Evolutionary conservation across 306 rosid genomes (phyloP).

Genomic region (Sophora flavescens): DNA sequence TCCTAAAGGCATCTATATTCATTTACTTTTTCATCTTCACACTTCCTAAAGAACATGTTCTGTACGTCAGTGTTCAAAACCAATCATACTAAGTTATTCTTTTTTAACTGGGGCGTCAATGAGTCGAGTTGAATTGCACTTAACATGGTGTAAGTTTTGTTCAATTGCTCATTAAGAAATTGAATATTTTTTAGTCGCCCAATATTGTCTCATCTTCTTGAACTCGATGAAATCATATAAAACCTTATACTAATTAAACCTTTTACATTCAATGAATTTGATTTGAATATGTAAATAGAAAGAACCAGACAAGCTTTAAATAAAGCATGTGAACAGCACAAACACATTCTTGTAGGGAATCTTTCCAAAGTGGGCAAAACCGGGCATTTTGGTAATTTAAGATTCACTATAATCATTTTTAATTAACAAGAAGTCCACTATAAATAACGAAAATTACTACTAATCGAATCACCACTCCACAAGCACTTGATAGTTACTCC

Average conservation of each 20-base stretch:
- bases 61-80: neutral
- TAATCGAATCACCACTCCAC: conserved; percentile 14
- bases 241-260: too few species aligned
- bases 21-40: neutral
- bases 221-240: too few species aligned
- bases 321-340: neutral
- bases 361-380: conserved; percentile 16
- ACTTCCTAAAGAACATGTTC: neutral
- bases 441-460: conserved; percentile 42
- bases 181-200: too few species aligned
- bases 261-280: neutral
- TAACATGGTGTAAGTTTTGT: too few species aligned
- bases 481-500: conserved; percentile 21
- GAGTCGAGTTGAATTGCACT: too few species aligned
- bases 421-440: conserved; percentile 27
- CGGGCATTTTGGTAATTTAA: neutral
- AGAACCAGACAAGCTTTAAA: neutral
- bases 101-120: neutral
- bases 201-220: too few species aligned
- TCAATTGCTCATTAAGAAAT: too few species aligned
- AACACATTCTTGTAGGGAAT: neutral
- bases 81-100: neutral
- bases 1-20: neutral
- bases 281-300: too few species aligned
- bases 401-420: neutral